phyloP scores from a whole-genome alignment of 345 rosid genomes.

The Linum tenue region DNA sequence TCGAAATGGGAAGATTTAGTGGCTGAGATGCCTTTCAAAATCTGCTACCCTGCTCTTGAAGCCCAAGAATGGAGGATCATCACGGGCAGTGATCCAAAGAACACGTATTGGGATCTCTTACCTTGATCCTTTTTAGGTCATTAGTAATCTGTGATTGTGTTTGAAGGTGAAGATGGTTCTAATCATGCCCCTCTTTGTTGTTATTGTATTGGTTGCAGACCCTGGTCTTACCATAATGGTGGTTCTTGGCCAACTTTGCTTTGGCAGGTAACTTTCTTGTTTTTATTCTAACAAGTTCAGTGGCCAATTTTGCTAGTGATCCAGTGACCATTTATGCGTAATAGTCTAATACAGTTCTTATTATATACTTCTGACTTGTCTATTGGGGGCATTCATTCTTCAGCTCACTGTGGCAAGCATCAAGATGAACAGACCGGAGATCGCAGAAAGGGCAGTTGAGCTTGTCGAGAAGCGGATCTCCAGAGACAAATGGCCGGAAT shows the following conservation, averaged over 20 bases:
- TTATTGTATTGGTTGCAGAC: conserved; percentile 34
- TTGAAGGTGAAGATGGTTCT: not conserved
- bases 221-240: conserved; percentile 96
- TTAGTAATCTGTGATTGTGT: not conserved
- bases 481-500: conserved; percentile 10
- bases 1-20: conserved; percentile 91
- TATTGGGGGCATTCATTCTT: not conserved
- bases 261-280: conserved; percentile 59
- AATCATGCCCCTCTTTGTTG: not conserved
- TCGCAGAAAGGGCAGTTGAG: conserved; percentile 2
- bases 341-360: too few species aligned
- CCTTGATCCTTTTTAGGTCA: not conserved
- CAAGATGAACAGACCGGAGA: conserved; percentile 10
- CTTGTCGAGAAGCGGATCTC: conserved; percentile 6
- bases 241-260: conserved; percentile 99
- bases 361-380: not conserved
- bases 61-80: conserved; percentile 88
- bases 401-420: conserved; percentile 10
- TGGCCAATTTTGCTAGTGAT: too few species aligned
- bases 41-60: conserved; percentile 85
- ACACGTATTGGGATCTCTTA: conserved; percentile 52
- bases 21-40: conserved; percentile 91
- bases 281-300: too few species aligned
- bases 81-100: conserved; percentile 97
- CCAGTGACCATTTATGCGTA: too few species aligned